Evolutionary conservation across 2,329 filamentous ascomycete species (phyloP).

Genomic region (Macrophomina phaseolina): DNA sequence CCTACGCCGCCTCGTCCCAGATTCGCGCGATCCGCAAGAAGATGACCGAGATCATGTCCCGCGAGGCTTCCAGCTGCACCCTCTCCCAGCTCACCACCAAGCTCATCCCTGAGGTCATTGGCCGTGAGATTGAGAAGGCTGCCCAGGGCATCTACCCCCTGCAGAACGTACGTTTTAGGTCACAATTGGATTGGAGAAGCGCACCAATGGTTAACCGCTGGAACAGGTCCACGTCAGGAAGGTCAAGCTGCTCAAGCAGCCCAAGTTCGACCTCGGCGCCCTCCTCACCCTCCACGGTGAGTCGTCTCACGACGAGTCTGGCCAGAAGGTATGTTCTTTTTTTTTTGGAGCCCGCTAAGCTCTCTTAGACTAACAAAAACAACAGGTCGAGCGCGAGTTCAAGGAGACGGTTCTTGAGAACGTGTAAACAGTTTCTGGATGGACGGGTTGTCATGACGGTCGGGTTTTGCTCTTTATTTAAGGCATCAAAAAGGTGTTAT

Average conservation of each 20-base stretch:
- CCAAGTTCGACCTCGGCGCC: slow-evolving; percentile 98
- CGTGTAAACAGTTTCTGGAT: slow-evolving; percentile 70
- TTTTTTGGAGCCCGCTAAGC: no score
- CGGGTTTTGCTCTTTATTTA: slow-evolving; percentile 35
- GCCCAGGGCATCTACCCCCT: slow-evolving; percentile 99
- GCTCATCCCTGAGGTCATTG: slow-evolving; percentile 99
- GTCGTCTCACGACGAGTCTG: slow-evolving; percentile 92
- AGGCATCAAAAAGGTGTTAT: slow-evolving; percentile 51
- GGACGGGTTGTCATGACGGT: slow-evolving; percentile 35
- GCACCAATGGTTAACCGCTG: slow-evolving; percentile 33
- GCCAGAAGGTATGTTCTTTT: slow-evolving; percentile 77
- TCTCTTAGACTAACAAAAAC: slow-evolving; percentile 8
- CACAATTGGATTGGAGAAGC: slow-evolving; percentile 3
- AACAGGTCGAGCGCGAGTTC: slow-evolving; percentile 84
- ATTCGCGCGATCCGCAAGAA: slow-evolving; percentile 98
- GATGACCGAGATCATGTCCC: slow-evolving; percentile 99
- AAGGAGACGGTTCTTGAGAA: slow-evolving; percentile 95
- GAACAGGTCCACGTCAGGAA: slow-evolving; percentile 97
- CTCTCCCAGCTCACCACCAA: slow-evolving; percentile 96
- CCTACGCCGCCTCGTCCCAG: slow-evolving; percentile 95
- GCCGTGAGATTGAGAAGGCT: slow-evolving; percentile 99
- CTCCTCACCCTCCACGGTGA: slow-evolving; percentile 97
- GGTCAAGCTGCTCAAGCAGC: slow-evolving; percentile 98
- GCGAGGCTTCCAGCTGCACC: slow-evolving; percentile 92
- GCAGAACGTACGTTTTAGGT: slow-evolving; percentile 76